phyloP scores from a whole-genome alignment of 2,329 filamentous ascomycete species.

The Lecanoromycetidae sp. region DNA sequence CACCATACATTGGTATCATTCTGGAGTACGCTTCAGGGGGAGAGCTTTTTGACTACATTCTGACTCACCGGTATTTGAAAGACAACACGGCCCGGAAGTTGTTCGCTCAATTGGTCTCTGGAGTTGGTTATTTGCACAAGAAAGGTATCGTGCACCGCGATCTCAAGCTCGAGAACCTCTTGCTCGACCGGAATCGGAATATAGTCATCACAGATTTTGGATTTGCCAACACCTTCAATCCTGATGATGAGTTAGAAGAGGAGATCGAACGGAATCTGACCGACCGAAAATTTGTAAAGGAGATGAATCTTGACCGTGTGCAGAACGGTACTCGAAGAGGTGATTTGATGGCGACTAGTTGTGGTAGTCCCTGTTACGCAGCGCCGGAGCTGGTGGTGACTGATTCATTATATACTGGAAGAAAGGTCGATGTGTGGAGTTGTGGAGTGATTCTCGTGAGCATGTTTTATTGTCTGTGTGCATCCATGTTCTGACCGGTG shows the following conservation, averaged over 20 bases:
- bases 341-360: conserved; percentile 98
- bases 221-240: conserved; percentile 94
- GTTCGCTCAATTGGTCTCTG: conserved; percentile 91
- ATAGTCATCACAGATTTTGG: conserved; percentile 99
- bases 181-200: conserved; percentile 91
- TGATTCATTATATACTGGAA: conserved; percentile 90
- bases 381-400: conserved; percentile 94
- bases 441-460: conserved; percentile 95
- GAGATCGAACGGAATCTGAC: conserved; percentile 79
- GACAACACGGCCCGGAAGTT: conserved; percentile 80
- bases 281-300: conserved; percentile 80
- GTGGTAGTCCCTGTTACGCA: conserved; percentile 94
- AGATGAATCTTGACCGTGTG: conserved; percentile 69
- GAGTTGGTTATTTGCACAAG: conserved; percentile 94
- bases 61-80: conserved; percentile 93
- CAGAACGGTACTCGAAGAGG: conserved; percentile 71
- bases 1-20: conserved; percentile 94
- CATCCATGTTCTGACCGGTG: background rate
- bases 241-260: conserved; percentile 72
- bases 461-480: background rate
- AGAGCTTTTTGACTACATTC: conserved; percentile 94
- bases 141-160: conserved; percentile 98
- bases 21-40: conserved; percentile 96
- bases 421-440: conserved; percentile 98
- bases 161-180: conserved; percentile 87